Evolutionary conservation across 140 eudicot species (phyloP).

Genomic region (Bidens hawaiensis): DNA sequence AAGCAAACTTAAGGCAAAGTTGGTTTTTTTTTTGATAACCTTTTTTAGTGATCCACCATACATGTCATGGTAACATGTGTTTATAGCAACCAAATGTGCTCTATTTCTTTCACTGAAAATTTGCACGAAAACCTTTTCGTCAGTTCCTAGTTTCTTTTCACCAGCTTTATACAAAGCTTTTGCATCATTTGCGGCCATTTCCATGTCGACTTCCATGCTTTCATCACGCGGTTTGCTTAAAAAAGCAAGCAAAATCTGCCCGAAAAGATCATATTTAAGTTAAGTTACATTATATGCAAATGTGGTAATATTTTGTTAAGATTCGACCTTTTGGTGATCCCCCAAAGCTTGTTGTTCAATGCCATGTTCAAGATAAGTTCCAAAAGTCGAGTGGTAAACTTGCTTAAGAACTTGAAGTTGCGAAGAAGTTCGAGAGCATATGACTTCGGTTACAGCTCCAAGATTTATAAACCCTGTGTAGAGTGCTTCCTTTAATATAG

Average conservation of each 20-base stretch:
- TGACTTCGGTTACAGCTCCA: constrained; percentile 42
- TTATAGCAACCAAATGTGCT: constrained; percentile 46
- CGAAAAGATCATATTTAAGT: not conserved
- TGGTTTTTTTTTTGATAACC: constrained; percentile 20
- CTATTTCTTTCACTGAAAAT: constrained; percentile 43
- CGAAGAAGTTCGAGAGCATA: constrained; percentile 53
- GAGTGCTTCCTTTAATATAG: constrained; percentile 35
- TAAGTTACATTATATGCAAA: not conserved
- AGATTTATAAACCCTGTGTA: constrained; percentile 21
- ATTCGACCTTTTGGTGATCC: constrained; percentile 49
- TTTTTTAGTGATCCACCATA: constrained; percentile 47
- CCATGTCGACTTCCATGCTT: constrained; percentile 41
- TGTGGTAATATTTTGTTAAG: not conserved
- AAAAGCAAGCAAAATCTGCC: constrained; percentile 39
- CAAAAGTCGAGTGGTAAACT: constrained; percentile 39
- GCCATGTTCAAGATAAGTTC: constrained; percentile 36
- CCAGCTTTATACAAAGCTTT: constrained; percentile 49
- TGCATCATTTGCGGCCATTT: constrained; percentile 40
- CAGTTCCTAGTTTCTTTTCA: constrained; percentile 46
- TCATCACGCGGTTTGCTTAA: constrained; percentile 35
- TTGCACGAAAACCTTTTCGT: constrained; percentile 34
- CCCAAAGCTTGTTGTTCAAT: constrained; percentile 35
- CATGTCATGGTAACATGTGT: constrained; percentile 30
- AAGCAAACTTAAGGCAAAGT: not conserved
- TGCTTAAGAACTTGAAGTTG: constrained; percentile 41